These are phyloP conservation scores for Blastobotrys petasosporus DNA, from an alignment of 1,139 yeast species.

Conservation along the genomic window DNA sequence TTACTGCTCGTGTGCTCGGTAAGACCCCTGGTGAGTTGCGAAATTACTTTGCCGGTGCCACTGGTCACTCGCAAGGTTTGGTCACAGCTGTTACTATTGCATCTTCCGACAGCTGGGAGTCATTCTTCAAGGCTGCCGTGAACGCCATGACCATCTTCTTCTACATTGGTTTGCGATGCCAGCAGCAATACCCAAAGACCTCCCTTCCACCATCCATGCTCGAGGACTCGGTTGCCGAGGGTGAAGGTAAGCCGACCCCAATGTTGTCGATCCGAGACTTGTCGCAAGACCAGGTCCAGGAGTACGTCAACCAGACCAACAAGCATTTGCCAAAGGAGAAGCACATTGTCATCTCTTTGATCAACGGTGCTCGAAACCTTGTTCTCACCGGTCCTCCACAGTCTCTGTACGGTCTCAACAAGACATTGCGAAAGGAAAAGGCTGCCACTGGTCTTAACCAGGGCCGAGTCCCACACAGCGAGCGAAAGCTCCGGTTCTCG, in stretches of 20 bases:
- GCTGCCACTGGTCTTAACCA: constrained; percentile 94
- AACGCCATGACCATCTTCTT: constrained; percentile 81
- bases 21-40: constrained; percentile 86
- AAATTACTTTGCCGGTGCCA: constrained; percentile 67
- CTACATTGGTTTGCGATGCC: constrained; percentile 90
- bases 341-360: constrained; percentile 82
- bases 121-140: constrained; percentile 63
- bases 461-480: constrained; percentile 85
- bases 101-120: constrained; percentile 78
- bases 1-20: constrained; percentile 80
- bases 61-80: constrained; percentile 98
- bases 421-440: constrained; percentile 86
- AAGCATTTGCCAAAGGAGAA: constrained; percentile 87
- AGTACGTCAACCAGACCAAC: constrained; percentile 78
- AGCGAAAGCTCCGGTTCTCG: constrained; percentile 88
- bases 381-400: constrained; percentile 98
- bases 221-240: constrained; percentile 87
- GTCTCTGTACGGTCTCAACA: constrained; percentile 93
- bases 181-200: constrained; percentile 86
- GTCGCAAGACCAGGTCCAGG: constrained; percentile 70
- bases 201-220: constrained; percentile 90
- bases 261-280: constrained; percentile 93
- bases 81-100: constrained; percentile 91
- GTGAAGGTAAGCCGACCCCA: constrained; percentile 96
- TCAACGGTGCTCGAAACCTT: constrained; percentile 92